These are phyloP conservation scores for Colletotrichum tofieldiae DNA, from an alignment of 2,329 filamentous ascomycete species.

Conservation along the genomic window DNA sequence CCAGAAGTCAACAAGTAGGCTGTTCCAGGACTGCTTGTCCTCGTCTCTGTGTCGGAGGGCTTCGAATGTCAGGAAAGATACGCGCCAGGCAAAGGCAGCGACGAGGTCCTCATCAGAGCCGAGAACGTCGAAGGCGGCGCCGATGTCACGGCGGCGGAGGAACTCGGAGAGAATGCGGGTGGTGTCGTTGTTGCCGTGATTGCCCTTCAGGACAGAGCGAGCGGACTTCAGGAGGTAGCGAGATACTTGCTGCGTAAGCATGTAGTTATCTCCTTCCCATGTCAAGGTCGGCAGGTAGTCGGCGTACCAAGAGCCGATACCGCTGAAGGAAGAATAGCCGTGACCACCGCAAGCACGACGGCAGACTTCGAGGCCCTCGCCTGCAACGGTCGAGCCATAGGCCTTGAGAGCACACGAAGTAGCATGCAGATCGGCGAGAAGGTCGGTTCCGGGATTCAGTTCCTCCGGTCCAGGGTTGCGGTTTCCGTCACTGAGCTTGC, in stretches of 20 bases:
- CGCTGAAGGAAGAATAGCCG: conserved; percentile 81
- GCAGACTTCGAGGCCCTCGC: conserved; percentile 82
- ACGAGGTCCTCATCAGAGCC: conserved; percentile 79
- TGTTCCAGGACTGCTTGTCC: conserved; percentile 85
- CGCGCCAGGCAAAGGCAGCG: conserved; percentile 82
- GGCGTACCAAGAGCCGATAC: conserved; percentile 82
- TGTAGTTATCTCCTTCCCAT: conserved; percentile 87
- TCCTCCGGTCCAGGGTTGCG: conserved; percentile 79
- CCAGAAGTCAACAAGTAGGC: conserved; percentile 84
- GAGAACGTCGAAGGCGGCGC: conserved; percentile 83
- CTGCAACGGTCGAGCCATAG: conserved; percentile 79
- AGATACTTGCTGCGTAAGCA: conserved; percentile 85
- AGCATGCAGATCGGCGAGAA: conserved; percentile 82
- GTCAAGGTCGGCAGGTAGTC: conserved; percentile 81
- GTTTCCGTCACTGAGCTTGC: conserved; percentile 57
- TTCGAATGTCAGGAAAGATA: conserved; percentile 82
- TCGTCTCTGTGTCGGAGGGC: conserved; percentile 81
- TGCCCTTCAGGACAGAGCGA: conserved; percentile 76
- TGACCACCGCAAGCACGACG: conserved; percentile 84
- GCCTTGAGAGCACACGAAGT: conserved; percentile 85
- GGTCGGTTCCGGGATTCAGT: conserved; percentile 72
- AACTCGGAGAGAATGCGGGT: conserved; percentile 77
- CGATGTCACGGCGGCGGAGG: conserved; percentile 76
- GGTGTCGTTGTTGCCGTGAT: conserved; percentile 75
- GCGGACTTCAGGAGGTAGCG: conserved; percentile 84